A percentile compares a stretch with the other conserved stretches of the same genome.
Evolutionary conservation across 805 yeast genomes (phyloP).

Genomic region (Hemisphaericaspora nanyangensis): DNA sequence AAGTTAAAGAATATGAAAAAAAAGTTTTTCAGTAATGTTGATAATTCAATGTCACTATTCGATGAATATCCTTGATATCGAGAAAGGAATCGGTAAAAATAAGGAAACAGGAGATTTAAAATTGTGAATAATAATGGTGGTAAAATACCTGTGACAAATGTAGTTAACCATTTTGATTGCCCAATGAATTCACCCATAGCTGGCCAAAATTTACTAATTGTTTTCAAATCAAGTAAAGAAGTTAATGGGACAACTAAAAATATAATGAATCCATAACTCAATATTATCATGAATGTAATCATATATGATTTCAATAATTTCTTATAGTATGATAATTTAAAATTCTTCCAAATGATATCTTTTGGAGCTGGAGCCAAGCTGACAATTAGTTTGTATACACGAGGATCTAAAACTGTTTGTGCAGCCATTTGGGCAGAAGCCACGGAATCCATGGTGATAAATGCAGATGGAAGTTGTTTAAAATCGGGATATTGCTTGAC

Average conservation of each 20-base stretch:
- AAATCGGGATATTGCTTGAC: constrained; percentile 24
- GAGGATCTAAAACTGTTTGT: constrained; percentile 42
- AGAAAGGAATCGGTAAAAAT: constrained; percentile 49
- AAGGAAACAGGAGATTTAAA: constrained; percentile 51
- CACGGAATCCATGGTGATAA: constrained; percentile 45
- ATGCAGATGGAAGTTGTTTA: constrained; percentile 43
- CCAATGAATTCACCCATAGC: constrained; percentile 51
- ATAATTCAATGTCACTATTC: constrained; percentile 56
- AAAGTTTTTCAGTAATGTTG: constrained; percentile 55
- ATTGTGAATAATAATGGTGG: constrained; percentile 59
- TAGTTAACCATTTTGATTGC: constrained; percentile 48
- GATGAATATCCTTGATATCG: constrained; percentile 51
- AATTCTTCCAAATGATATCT: constrained; percentile 44
- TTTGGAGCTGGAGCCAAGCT: constrained; percentile 46
- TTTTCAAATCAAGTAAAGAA: constrained; percentile 51
- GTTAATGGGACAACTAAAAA: constrained; percentile 57
- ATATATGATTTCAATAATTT: constrained; percentile 36
- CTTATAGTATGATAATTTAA: constrained; percentile 37
- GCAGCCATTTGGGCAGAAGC: constrained; percentile 50
- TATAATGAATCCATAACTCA: constrained; percentile 49
- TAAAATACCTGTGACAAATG: constrained; percentile 57
- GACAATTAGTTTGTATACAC: constrained; percentile 41
- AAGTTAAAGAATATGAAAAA: constrained; percentile 58
- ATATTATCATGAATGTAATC: constrained; percentile 41
- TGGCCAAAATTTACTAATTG: constrained; percentile 57